phyloP scores from a whole-genome alignment of 2,329 filamentous ascomycete species.

The Colletotrichum magnum region DNA sequence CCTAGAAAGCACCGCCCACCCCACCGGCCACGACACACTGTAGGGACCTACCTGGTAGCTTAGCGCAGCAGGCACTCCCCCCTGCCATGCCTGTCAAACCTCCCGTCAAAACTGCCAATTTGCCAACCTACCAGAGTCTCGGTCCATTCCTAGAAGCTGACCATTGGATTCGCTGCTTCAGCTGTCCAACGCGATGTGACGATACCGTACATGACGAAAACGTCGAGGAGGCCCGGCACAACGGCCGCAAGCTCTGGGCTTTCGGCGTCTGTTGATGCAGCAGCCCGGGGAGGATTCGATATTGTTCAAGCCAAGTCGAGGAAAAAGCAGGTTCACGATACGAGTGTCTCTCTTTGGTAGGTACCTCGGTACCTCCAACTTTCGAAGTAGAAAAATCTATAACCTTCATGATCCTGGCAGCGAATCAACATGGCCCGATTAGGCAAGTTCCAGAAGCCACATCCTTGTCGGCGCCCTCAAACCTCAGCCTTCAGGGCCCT shows the following conservation, averaged over 20 bases:
- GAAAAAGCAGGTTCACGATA: too few relatives aligned
- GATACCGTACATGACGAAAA: neutral
- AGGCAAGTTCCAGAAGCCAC: slow-evolving; percentile 1
- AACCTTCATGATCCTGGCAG: too few relatives aligned
- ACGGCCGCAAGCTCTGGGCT: neutral
- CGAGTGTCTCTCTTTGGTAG: too few relatives aligned
- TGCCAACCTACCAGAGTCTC: slow-evolving; percentile 8
- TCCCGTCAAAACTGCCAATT: slow-evolving; percentile 11
- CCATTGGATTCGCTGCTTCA: slow-evolving; percentile 12
- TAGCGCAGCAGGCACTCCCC: slow-evolving; percentile 21
- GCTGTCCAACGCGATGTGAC: slow-evolving; percentile 2
- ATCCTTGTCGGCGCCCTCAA: slow-evolving; percentile 6
- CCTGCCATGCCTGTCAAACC: slow-evolving; percentile 1
- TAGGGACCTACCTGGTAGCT: neutral
- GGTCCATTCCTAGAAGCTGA: slow-evolving; percentile 11
- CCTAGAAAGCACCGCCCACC: slow-evolving; percentile 4
- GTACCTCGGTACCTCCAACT: too few relatives aligned
- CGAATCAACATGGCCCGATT: neutral
- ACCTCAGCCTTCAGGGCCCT: neutral
- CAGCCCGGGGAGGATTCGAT: too few relatives aligned
- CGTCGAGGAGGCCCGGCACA: too few relatives aligned
- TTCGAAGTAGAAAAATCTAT: too few relatives aligned
- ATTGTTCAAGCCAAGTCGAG: too few relatives aligned
- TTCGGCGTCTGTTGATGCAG: neutral
- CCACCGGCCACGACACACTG: neutral